phyloP scores from a whole-genome alignment of 2,329 filamentous ascomycete species.

The Penicillium sp. region DNA sequence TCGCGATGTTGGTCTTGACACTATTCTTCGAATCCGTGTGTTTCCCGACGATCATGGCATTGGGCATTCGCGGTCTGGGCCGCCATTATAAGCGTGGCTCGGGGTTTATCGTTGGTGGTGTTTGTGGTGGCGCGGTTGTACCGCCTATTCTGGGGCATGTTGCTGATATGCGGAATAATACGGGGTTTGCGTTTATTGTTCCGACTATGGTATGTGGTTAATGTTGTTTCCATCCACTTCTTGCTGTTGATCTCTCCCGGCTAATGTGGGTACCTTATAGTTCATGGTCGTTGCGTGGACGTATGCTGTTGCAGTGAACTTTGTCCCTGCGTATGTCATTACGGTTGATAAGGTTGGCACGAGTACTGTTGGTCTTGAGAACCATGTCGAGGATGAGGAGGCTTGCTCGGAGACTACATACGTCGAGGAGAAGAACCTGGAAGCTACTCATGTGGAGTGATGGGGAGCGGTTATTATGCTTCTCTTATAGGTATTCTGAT shows the following conservation, averaged over 20 bases:
- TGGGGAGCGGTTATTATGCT: background rate
- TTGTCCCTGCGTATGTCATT: constrained; percentile 59
- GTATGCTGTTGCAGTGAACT: constrained; percentile 62
- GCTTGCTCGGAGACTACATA: constrained; percentile 24
- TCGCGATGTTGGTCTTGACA: constrained; percentile 61
- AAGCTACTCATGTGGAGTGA: constrained; percentile 13
- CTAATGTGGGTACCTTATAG: constrained; percentile 11
- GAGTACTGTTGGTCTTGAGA: constrained; percentile 44
- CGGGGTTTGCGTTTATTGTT: constrained; percentile 63
- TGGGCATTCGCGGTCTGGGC: constrained; percentile 72
- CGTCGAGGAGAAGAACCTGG: constrained; percentile 26
- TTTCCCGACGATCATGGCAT: constrained; percentile 76
- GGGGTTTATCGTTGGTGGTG: constrained; percentile 68
- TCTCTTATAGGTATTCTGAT: background rate
- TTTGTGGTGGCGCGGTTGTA: constrained; percentile 68
- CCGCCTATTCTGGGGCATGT: constrained; percentile 68
- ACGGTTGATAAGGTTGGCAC: constrained; percentile 57
- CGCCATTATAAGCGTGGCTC: constrained; percentile 73
- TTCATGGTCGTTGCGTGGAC: constrained; percentile 57
- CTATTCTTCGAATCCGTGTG: constrained; percentile 79
- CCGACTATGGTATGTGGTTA: constrained; percentile 51
- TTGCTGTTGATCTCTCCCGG: constrained; percentile 22
- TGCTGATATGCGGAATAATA: constrained; percentile 60
- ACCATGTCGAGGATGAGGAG: constrained; percentile 23
- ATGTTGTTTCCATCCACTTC: constrained; percentile 31